Evolutionary conservation across 2,329 filamentous ascomycete genomes (phyloP).

Genomic region (Fusarium camptoceras): DNA sequence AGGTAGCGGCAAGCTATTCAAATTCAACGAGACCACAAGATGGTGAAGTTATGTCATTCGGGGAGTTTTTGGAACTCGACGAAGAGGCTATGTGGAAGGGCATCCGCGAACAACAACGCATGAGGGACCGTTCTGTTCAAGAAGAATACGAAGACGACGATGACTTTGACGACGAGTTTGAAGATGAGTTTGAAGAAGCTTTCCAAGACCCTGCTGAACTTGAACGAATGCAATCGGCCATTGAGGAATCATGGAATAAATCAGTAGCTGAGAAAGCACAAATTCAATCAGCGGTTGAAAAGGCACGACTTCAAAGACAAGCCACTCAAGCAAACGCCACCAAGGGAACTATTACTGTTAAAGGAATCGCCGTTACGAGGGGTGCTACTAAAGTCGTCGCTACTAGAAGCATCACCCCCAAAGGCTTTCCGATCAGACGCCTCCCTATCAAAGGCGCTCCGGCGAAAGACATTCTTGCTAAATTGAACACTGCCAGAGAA

Average conservation of each 20-base stretch:
- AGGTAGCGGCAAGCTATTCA: neutral
- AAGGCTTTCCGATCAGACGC: neutral
- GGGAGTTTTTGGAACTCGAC: neutral
- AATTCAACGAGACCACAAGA: neutral
- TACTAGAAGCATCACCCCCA: neutral
- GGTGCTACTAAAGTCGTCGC: neutral
- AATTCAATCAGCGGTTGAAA: neutral
- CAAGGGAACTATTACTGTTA: neutral
- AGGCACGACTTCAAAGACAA: neutral
- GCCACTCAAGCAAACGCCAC: neutral
- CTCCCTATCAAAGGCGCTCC: neutral
- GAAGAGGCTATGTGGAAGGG: neutral
- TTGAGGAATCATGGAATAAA: neutral
- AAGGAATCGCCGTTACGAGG: neutral
- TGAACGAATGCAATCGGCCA: neutral
- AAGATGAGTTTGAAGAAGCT: neutral
- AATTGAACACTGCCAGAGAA: neutral
- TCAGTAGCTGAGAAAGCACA: neutral
- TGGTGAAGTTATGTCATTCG: neutral
- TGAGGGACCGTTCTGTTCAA: neutral
- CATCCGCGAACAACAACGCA: neutral
- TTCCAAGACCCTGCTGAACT: neutral
- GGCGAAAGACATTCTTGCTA: no score
- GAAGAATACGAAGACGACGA: neutral
- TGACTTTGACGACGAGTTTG: neutral